Evolutionary conservation across 768 basidiomycete species (phyloP), one percentile per base, ranked within the genome.

Genomic region (Hemileccinum rubropunctum): DNA sequence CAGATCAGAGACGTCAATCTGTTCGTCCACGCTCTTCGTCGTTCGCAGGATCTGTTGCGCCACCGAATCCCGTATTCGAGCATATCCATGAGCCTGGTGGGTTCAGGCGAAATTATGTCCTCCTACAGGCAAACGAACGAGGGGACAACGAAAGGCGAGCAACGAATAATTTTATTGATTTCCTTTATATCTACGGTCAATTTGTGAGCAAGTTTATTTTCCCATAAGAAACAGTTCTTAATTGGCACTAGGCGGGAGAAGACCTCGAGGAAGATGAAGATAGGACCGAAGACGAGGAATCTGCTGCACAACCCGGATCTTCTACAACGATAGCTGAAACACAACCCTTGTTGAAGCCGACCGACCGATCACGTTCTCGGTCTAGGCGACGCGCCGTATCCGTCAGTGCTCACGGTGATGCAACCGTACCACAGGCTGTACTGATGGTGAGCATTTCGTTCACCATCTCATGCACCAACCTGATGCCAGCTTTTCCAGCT

Each of bases 31-130:
- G 90, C 34, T 74, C 86, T n/a, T 77, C 80, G 33, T 91, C 89
- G 0, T 89, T 80, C 57, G 76, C 83, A 11, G 84, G 80, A 3
- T 75, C 75, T 34, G 71, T 74, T 11, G 61, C 68, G 0, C 72
- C 77, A 5, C 74, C 74, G 7, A 80, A 91, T 62, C 90, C 95
- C 17, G 87, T 80, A 3, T 89, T 97, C 49, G 87, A 94, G 60
- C 91, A 95, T 58, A 93, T 98, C 45, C 91, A 92, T 53, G 91
- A 95, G 63, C 95, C 95, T 0, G 95, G 95, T 48, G 95, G 94
- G 1, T 97, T 98, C 70, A 78, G 95, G 58, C 77, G 95, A 46
- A 91, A 95, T 67, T 97, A 91, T 66, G 75, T 98, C 8, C 71
- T 86, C 27, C 68, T 88, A 48, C 82, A 80, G 42, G 85, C 90